These are phyloP conservation scores for Scalesia atractyloides DNA, from an alignment of 129 eudicot species.

Conservation along the genomic window DNA sequence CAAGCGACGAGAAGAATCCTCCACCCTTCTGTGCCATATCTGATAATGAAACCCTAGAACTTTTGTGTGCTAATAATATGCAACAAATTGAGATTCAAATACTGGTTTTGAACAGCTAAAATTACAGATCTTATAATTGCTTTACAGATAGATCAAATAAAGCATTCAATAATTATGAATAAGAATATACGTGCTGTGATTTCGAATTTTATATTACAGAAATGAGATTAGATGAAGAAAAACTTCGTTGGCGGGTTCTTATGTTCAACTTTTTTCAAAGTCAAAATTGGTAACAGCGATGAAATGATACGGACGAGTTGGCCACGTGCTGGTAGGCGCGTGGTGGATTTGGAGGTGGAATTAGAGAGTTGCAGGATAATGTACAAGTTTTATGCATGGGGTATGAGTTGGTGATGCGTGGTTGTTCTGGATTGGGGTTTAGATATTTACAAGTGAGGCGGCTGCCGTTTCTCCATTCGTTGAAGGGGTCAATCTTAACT, in stretches of 20 bases:
- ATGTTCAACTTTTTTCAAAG: slow-evolving; percentile 19
- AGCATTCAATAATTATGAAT: background rate
- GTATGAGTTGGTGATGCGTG: background rate
- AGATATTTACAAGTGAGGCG: slow-evolving; percentile 31
- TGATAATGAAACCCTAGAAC: slow-evolving; percentile 29
- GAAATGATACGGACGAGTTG: slow-evolving; percentile 5
- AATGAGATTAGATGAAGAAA: background rate
- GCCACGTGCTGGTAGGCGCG: slow-evolving; percentile 29
- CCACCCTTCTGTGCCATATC: slow-evolving; percentile 59
- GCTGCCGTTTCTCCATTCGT: slow-evolving; percentile 23
- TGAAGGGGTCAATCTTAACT: background rate
- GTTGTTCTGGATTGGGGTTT: background rate
- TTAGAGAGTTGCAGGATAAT: background rate
- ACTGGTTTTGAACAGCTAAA: slow-evolving; percentile 22
- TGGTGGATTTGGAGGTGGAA: background rate
- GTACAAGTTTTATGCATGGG: slow-evolving; percentile 1
- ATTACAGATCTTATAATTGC: slow-evolving; percentile 29
- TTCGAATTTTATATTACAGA: slow-evolving; percentile 18
- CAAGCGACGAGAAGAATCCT: slow-evolving; percentile 60
- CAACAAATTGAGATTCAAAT: slow-evolving; percentile 20
- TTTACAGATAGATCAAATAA: slow-evolving; percentile 31
- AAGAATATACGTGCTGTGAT: slow-evolving; percentile 29
- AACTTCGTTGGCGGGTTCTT: slow-evolving; percentile 55
- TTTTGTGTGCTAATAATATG: background rate
- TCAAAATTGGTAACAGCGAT: slow-evolving; percentile 35